phyloP scores from a whole-genome alignment of 2,329 filamentous ascomycete species.

The Metarhizium rileyi region DNA sequence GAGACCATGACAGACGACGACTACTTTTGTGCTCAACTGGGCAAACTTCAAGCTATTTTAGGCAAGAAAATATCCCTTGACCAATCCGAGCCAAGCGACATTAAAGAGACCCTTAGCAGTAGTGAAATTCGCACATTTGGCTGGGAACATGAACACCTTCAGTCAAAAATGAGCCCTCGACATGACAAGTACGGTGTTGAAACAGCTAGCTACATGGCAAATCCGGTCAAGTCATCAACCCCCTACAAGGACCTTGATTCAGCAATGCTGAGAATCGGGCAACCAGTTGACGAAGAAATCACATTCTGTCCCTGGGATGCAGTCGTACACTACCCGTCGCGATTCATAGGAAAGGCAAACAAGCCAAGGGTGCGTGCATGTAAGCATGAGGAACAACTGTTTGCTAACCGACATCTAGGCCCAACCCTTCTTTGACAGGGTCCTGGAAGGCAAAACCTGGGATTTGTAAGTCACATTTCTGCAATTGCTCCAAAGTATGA shows the following conservation, averaged over 20 bases:
- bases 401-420: conserved; percentile 19
- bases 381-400: background rate
- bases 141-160: conserved; percentile 3
- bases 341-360: conserved; percentile 47
- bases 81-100: background rate
- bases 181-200: background rate
- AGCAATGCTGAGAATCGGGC: conserved; percentile 14
- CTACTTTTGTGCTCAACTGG: conserved; percentile 6
- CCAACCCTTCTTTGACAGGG: conserved; percentile 42
- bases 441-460: conserved; percentile 57
- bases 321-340: conserved; percentile 47
- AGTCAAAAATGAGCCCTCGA: background rate
- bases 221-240: background rate
- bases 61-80: conserved; percentile 8
- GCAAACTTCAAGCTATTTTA: conserved; percentile 10
- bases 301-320: conserved; percentile 42
- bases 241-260: conserved; percentile 12
- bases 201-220: background rate
- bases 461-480: conserved; percentile 52
- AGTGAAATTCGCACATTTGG: background rate
- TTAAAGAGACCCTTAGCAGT: background rate
- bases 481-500: background rate
- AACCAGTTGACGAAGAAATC: conserved; percentile 16
- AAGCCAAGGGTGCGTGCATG: conserved; percentile 29
- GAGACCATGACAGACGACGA: conserved; percentile 4